phyloP scores from a whole-genome alignment of 2,329 filamentous ascomycete species.

The Cladorrhinum sp. region DNA sequence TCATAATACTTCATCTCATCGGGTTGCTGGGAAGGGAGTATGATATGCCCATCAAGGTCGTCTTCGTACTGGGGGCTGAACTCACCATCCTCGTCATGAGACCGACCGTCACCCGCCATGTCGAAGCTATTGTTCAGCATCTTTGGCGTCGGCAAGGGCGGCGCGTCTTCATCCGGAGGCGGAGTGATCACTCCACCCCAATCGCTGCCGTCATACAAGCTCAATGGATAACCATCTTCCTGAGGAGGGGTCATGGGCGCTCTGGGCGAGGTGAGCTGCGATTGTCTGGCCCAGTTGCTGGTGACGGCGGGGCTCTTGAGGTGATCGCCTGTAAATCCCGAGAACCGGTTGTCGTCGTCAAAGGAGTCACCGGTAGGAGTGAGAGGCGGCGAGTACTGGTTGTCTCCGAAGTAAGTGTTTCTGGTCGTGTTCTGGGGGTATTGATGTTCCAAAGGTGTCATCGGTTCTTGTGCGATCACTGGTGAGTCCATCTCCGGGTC shows the following conservation, averaged over 20 bases:
- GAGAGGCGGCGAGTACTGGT: neutral
- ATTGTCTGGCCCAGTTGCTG: slow-evolving; percentile 1
- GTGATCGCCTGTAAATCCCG: neutral
- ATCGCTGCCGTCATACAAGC: slow-evolving; percentile 12
- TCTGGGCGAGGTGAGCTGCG: neutral
- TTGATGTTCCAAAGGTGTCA: neutral
- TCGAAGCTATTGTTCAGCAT: neutral
- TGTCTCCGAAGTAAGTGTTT: neutral
- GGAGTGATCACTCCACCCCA: slow-evolving; percentile 8
- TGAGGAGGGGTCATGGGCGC: slow-evolving; percentile 4
- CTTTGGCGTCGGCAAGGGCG: neutral
- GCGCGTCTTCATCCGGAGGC: neutral
- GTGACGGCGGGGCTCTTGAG: neutral
- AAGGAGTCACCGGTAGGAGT: neutral
- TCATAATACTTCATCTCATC: neutral
- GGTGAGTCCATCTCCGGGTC: neutral
- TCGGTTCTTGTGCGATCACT: neutral
- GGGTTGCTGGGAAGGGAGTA: neutral
- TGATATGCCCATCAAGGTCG: neutral
- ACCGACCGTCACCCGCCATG: neutral
- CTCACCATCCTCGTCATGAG: neutral
- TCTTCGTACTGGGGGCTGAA: neutral
- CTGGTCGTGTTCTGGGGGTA: neutral
- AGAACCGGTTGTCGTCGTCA: neutral
- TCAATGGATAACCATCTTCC: neutral